Evolutionary conservation across 164 flowering plant genomes (phyloP).

Genomic region (Pachysandra terminalis): DNA sequence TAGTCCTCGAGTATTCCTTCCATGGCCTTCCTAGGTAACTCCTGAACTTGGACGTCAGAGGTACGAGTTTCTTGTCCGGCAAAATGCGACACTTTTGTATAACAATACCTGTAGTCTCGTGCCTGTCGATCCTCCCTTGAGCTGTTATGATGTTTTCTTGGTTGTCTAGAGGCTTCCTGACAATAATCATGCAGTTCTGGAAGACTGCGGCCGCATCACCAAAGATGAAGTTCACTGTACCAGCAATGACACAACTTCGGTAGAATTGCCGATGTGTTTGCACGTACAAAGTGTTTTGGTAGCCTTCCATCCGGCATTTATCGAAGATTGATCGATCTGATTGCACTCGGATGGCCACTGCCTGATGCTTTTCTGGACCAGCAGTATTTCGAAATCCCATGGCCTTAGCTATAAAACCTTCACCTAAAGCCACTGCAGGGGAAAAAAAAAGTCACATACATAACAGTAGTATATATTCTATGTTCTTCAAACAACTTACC

Average conservation of each 20-base stretch:
- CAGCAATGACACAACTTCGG: slow-evolving; percentile 29
- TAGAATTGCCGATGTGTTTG: slow-evolving; percentile 38
- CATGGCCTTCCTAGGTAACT: slow-evolving; percentile 34
- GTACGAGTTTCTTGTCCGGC: slow-evolving; percentile 19
- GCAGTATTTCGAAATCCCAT: too few species aligned
- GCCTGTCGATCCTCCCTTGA: slow-evolving; percentile 36
- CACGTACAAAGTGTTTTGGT: slow-evolving; percentile 42
- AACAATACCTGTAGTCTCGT: slow-evolving; percentile 24
- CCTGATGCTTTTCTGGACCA: too few species aligned
- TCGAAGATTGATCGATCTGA: too few species aligned
- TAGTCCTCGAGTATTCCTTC: slow-evolving; percentile 30
- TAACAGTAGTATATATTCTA: too few species aligned
- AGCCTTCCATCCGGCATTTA: slow-evolving; percentile 57
- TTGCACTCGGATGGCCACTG: slow-evolving; percentile 56
- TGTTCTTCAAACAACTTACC: too few species aligned
- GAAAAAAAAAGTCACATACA: too few species aligned
- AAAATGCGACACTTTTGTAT: slow-evolving; percentile 30
- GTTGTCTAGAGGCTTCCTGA: slow-evolving; percentile 32
- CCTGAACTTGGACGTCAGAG: slow-evolving; percentile 2
- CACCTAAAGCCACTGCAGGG: too few species aligned
- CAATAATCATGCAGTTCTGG: slow-evolving; percentile 32
- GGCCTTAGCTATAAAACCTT: too few species aligned
- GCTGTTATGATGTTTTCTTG: slow-evolving; percentile 45
- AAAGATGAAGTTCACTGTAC: slow-evolving; percentile 42
- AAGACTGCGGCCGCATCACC: slow-evolving; percentile 38